Evolutionary conservation across 805 yeast species (phyloP), one percentile per base, ranked within the genome.

Genomic region (Wickerhamomyces bisporus): DNA sequence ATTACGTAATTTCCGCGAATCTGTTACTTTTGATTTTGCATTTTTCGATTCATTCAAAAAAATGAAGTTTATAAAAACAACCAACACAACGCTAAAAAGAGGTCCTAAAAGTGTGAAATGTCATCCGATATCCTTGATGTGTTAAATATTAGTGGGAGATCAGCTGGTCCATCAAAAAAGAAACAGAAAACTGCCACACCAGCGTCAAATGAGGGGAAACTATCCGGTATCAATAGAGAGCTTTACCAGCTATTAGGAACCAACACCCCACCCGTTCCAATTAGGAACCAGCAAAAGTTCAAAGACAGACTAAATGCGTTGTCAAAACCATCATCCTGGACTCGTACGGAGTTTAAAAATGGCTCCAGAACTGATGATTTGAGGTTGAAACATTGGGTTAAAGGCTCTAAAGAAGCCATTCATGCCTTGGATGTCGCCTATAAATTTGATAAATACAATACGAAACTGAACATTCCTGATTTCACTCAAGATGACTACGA

Each of bases 191-290:
- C 26, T 9, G 37, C 32, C 2, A 9, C 39, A 9, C 6, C 36
- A 20, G 12, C 40, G 34, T 4, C 43, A 38, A 26, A 45, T 36
- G 24, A 49, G 46, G 30, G 46, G 51, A 23, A 63, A 62, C 36
- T 43, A 7, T 66, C 79, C 2, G 95, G 95, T 19, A 83, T 91
- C 77, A 89, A 86, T 45, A 73, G 98, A 49, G 98, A 93, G 58
- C 66, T 93, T 38, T 89, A 83, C 60, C 84, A 83, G 47, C 70
- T 94, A 37, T 66, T 93, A 29, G 98, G 99, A 5, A 89, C 93
- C 28, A 87, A 87, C 58, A 79, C 95, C 2, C 96, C 98, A 1
- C 89, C 98, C 0, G 75, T 73, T 7, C 73, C 71, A n/a, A 73
- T 73, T n/a, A 68, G 69, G 36, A 67, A 66, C 36, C 60, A 64